Evolutionary conservation across 2,329 filamentous ascomycete species (phyloP).

Genomic region (Beauveria scarabaeidicola): DNA sequence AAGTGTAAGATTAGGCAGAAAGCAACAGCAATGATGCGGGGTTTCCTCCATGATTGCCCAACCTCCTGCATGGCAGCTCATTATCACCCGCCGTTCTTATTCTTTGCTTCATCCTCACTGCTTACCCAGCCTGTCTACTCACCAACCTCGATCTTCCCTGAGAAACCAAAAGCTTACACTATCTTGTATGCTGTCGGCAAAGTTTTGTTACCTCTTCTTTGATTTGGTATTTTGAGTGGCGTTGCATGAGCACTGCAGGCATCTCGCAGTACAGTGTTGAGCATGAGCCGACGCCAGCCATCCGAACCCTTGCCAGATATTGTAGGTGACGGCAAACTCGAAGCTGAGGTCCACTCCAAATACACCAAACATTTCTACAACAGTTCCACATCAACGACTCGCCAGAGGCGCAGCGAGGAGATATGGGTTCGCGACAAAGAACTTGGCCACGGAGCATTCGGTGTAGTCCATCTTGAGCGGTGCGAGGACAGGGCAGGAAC

Average conservation of each 20-base stretch:
- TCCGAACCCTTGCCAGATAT: conserved; percentile 15
- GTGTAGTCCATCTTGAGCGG: conserved; percentile 7
- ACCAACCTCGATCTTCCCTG: too few species aligned
- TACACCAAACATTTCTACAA: conserved; percentile 7
- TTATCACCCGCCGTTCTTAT: too few species aligned
- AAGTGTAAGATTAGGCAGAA: too few species aligned
- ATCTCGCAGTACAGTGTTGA: background rate
- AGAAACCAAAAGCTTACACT: background rate
- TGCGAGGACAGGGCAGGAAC: background rate
- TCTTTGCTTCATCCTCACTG: too few species aligned
- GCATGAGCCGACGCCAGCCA: background rate
- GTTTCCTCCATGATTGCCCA: background rate
- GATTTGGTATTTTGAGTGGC: background rate
- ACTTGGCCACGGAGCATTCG: conserved; percentile 10
- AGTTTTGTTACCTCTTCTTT: too few species aligned
- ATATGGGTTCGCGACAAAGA: background rate
- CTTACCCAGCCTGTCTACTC: too few species aligned
- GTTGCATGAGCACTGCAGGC: background rate
- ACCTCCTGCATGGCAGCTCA: too few species aligned
- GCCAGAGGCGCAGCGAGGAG: background rate
- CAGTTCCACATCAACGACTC: background rate
- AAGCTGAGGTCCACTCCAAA: conserved; percentile 3
- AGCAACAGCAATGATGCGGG: background rate
- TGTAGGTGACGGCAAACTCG: conserved; percentile 10
- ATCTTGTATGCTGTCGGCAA: background rate